Percentiles rank a stretch among this genome's conserved stretches.
Conservation (phyloP, 768 basidiomycete genomes). For the Tephrocybe rancida region DNA sequence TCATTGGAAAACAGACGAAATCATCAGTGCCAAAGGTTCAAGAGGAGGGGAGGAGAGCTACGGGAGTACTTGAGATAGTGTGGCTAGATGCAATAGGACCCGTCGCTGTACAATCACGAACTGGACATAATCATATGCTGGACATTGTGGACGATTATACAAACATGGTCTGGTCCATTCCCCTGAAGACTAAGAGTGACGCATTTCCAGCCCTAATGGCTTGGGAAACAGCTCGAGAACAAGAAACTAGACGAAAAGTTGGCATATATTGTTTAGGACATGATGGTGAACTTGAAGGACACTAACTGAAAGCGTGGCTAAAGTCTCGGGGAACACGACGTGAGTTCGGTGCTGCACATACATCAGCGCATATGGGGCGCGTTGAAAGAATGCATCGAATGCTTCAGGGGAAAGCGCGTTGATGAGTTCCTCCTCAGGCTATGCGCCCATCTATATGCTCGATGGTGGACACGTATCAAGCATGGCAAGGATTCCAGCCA, state of each 20-base stretch:
- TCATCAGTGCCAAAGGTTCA: neutral
- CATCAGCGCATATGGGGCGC: neutral
- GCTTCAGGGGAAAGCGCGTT: neutral
- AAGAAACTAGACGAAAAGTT: neutral
- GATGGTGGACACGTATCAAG: too few relatives aligned
- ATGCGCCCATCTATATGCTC: too few relatives aligned
- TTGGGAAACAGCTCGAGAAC: neutral
- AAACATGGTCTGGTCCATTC: neutral
- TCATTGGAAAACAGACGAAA: slow-evolving; percentile 9
- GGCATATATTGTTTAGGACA: neutral
- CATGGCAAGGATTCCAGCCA: too few relatives aligned
- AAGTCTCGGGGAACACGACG: neutral
- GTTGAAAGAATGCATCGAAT: slow-evolving; percentile 1
- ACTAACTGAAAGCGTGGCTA: neutral
- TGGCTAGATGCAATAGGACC: slow-evolving; percentile 8
- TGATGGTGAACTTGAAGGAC: neutral
- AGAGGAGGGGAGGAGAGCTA: neutral
- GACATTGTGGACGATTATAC: neutral
- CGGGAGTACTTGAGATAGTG: slow-evolving; percentile 4
- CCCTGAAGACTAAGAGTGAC: neutral
- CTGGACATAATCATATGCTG: neutral
- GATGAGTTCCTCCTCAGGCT: too few relatives aligned
- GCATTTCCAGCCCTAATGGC: neutral
- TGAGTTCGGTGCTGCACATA: neutral
- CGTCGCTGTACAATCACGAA: neutral